Conservation (phyloP, 805 yeast genomes). For the Barnettozyma salicaria region DNA sequence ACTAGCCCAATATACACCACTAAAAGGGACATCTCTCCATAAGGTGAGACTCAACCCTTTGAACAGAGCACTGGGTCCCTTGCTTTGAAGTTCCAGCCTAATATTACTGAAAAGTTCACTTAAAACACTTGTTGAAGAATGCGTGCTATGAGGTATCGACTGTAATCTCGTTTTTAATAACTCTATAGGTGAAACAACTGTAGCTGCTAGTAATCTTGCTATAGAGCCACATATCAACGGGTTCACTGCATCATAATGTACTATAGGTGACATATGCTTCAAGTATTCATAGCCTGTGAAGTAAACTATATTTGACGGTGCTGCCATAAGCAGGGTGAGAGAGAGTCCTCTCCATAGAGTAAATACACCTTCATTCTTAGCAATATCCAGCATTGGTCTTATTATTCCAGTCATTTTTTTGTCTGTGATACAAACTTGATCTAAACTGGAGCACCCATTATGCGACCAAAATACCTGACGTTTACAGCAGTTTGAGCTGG, state of each 20-base stretch:
- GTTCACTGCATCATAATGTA: conserved; percentile 38
- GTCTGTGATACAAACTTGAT: conserved; percentile 29
- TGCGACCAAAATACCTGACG: conserved; percentile 30
- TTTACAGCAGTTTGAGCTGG: conserved; percentile 37
- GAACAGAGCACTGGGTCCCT: conserved; percentile 65
- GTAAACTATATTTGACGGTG: conserved; percentile 90
- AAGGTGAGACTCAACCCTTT: conserved; percentile 82
- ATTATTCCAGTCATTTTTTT: conserved; percentile 54
- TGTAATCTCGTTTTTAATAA: conserved; percentile 83
- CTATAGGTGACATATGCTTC: conserved; percentile 64
- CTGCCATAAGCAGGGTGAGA: conserved; percentile 76
- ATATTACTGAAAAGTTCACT: conserved; percentile 50
- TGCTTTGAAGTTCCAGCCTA: conserved; percentile 39
- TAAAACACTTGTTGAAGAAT: conserved; percentile 26
- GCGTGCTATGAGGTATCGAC: conserved; percentile 58
- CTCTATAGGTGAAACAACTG: conserved; percentile 83
- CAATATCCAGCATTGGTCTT: conserved; percentile 65
- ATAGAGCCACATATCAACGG: conserved; percentile 82
- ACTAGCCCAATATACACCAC: conserved; percentile 90
- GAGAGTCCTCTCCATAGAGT: conserved; percentile 90
- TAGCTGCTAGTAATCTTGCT: conserved; percentile 79
- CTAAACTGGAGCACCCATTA: conserved; percentile 24
- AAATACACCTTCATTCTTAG: conserved; percentile 62
- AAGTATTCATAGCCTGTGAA: conserved; percentile 89
- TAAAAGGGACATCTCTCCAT: conserved; percentile 97